These are phyloP conservation scores for Hyaloscypha bicolor DNA, from an alignment of 495 filamentous ascomycete species.

Conservation along the genomic window DNA sequence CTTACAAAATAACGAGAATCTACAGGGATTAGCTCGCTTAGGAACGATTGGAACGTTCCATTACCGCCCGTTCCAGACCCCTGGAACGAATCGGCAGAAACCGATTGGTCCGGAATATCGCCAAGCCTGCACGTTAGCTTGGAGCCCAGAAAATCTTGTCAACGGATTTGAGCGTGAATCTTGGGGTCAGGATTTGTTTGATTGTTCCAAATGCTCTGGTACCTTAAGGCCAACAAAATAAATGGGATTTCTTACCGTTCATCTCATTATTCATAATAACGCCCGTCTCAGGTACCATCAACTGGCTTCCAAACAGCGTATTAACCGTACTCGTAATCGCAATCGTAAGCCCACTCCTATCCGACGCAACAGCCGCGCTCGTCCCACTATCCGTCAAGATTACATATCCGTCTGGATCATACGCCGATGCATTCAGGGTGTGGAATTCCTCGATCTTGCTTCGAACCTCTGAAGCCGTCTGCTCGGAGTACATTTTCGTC, in stretches of 20 bases:
- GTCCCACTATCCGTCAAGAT: conserved; percentile 71
- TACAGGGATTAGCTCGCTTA: too few species aligned
- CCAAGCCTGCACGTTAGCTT: conserved; percentile 1
- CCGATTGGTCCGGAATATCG: too few species aligned
- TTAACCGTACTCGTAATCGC: conserved; percentile 84
- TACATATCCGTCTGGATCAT: conserved; percentile 68
- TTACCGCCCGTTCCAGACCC: too few species aligned
- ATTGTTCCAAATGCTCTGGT: too few species aligned
- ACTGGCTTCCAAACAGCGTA: conserved; percentile 73
- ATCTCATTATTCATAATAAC: conserved; percentile 95
- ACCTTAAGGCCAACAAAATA: too few species aligned
- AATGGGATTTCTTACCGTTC: conserved; percentile 50
- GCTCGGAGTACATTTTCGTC: conserved; percentile 61
- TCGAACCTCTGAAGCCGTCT: conserved; percentile 60
- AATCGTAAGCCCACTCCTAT: conserved; percentile 69
- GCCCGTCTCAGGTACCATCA: conserved; percentile 79
- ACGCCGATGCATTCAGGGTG: conserved; percentile 68
- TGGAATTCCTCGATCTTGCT: conserved; percentile 66
- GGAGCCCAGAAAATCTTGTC: not conserved
- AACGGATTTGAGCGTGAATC: too few species aligned
- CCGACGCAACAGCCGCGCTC: conserved; percentile 70
- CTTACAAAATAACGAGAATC: too few species aligned
- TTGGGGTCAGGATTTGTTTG: too few species aligned
- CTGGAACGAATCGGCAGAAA: too few species aligned
- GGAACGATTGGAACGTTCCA: too few species aligned